phyloP scores from a whole-genome alignment of 352 stramenopile genomes.

The Phytophthora chlamydospora region DNA sequence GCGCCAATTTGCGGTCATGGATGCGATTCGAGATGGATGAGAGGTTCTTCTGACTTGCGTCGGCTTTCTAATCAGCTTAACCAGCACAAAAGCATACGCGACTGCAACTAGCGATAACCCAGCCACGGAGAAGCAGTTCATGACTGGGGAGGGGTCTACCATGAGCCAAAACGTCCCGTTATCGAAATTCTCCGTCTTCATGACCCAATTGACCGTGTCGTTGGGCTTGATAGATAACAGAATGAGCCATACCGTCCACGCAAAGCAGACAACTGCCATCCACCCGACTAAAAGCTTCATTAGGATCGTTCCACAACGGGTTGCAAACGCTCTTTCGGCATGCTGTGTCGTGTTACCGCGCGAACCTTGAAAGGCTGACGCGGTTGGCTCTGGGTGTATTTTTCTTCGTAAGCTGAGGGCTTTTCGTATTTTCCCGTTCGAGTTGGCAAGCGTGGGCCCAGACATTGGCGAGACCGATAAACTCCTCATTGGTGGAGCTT shows the following conservation, averaged over 20 bases:
- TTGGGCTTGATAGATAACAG: constrained; percentile 16
- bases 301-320: background rate
- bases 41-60: background rate
- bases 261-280: constrained; percentile 4
- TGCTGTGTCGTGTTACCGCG: background rate
- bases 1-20: background rate
- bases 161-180: constrained; percentile 33
- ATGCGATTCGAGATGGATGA: background rate
- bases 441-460: background rate
- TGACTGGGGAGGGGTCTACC: background rate
- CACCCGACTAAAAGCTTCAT: constrained; percentile 1
- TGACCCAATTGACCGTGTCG: constrained; percentile 23
- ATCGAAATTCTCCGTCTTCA: constrained; percentile 30
- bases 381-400: background rate
- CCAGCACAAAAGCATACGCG: constrained; percentile 13
- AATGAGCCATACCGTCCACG: constrained; percentile 25
- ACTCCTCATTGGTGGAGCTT: too few species aligned
- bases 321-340: background rate
- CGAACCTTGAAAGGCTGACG: too few species aligned
- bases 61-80: constrained; percentile 1
- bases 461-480: background rate
- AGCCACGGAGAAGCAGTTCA: constrained; percentile 6
- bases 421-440: background rate
- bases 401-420: background rate
- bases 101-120: constrained; percentile 6